Base-by-base conservation (phyloP, 192 early-diverging fungal genomes). In the Diversispora epigaea region DNA sequence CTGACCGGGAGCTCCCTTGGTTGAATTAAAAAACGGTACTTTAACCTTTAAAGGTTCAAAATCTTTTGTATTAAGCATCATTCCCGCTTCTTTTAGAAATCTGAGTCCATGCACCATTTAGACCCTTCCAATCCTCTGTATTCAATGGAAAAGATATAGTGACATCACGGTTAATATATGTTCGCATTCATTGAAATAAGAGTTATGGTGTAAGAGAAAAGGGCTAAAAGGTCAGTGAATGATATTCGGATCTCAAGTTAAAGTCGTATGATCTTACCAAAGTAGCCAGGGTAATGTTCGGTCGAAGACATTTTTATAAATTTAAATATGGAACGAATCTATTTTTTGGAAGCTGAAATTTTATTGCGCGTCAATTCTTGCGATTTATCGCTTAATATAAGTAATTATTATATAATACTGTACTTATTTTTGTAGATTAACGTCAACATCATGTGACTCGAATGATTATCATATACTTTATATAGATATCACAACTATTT, bases 1-100 rank as follows among this genome's bases (percentile, higher is more conserved):
- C 69, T 71, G 49, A 49, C 52, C n/a, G 40, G 40, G 39, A 71
- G 69, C 69, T 17, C 69, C 68, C 54, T 71, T 43, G 32, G 40
- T 56, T 71, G 56, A 71, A 71, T 44, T 56, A 71, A n/a, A n/a
- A n/a, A n/a, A n/a, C n/a, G n/a, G n/a, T n/a, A n/a, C n/a, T n/a
- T n/a, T n/a, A n/a, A n/a, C n/a, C n/a, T n/a, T n/a, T 71, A 71
- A 71, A 71, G 22, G 11, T 54, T 15, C 68, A 71, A 12, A 57
- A 40, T 71, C 50, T 14, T 71, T 54, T 71, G 52, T 11, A 19
- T 57, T 54, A 43, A 71, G 54, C 12, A 52, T 52, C 49, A 39
- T 21, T 57, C 56, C 8, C 10, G 68, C 68, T 40, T 71, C 43
- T 71, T 43, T 71, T 71, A 71, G 15, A 40, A 71, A 71, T 57